A percentile compares a stretch with the other conserved stretches of the same genome.
phyloP scores from a whole-genome alignment of 768 basidiomycete species.

The Tephrocybe rancida region DNA sequence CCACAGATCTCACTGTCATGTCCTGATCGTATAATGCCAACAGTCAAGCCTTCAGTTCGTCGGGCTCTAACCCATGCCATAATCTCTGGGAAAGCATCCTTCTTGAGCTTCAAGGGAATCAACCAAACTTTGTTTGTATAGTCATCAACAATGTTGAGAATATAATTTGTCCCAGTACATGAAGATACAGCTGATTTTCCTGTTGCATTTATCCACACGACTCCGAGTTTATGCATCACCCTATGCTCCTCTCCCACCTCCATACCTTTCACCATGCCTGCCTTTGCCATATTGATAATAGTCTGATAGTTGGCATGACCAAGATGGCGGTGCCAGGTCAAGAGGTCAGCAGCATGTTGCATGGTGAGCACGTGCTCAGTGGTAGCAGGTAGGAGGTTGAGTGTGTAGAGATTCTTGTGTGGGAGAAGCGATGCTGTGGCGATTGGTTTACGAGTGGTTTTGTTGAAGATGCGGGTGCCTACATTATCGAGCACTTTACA shows the following conservation, averaged over 20 bases:
- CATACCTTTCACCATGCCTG: constrained; percentile 21
- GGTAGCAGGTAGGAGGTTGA: not conserved
- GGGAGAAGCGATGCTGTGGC: not conserved
- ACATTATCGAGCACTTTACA: too few species aligned
- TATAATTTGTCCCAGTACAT: not conserved
- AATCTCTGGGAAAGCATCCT: constrained; percentile 22
- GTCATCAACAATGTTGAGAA: not conserved
- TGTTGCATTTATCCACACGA: not conserved
- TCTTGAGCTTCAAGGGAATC: constrained; percentile 32
- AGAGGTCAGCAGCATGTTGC: not conserved
- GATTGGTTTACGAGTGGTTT: not conserved
- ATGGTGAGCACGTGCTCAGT: not conserved
- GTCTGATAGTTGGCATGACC: constrained; percentile 5
- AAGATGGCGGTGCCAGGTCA: constrained; percentile 11
- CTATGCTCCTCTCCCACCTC: not conserved
- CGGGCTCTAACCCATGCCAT: constrained; percentile 27
- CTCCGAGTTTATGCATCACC: not conserved
- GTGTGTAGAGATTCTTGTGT: not conserved
- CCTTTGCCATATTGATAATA: constrained; percentile 3
- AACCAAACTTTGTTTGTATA: too few species aligned
- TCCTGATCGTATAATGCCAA: constrained; percentile 3
- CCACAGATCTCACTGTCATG: constrained; percentile 27
- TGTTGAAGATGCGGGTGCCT: not conserved
- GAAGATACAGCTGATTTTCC: not conserved
- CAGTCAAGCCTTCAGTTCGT: constrained; percentile 18